These are phyloP conservation scores for Mollisiaceae sp. DNA, from an alignment of 2,329 filamentous ascomycete genomes.

Conservation along the genomic window DNA sequence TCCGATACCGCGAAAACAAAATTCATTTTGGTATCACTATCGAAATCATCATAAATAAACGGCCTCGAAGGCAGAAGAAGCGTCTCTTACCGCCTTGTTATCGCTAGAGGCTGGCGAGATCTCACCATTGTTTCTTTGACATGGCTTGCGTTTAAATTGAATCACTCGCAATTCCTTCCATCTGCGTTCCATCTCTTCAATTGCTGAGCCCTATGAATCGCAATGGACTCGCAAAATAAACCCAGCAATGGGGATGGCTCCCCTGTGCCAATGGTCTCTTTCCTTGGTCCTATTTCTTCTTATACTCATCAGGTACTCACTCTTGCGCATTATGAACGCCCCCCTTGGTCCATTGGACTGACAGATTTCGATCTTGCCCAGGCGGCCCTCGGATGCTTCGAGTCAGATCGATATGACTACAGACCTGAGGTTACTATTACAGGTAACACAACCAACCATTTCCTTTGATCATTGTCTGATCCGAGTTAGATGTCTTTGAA, in stretches of 20 bases:
- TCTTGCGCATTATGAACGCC: conserved; percentile 25
- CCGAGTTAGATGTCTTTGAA: conserved; percentile 72
- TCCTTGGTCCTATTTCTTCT: conserved; percentile 67
- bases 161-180: not conserved
- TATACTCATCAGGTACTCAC: conserved; percentile 70
- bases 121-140: not conserved
- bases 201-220: not conserved
- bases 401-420: conserved; percentile 45
- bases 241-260: conserved; percentile 10
- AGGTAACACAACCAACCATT: conserved; percentile 24
- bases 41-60: not conserved
- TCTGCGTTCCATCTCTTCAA: not conserved
- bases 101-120: conserved; percentile 2
- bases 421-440: conserved; percentile 51
- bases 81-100: not conserved
- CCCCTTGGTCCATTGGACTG: conserved; percentile 35
- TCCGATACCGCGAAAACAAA: conserved; percentile 8
- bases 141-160: conserved; percentile 4
- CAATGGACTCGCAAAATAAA: conserved; percentile 17
- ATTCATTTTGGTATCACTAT: conserved; percentile 7
- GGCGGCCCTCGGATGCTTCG: conserved; percentile 59
- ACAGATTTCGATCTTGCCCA: conserved; percentile 44
- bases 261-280: conserved; percentile 52
- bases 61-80: not conserved
- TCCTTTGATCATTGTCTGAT: not conserved